Percentiles rank a stretch among this genome's conserved stretches.
These are phyloP conservation scores for Globisporangium viniferum DNA, from an alignment of 352 stramenopile species.

Conservation along the genomic window DNA sequence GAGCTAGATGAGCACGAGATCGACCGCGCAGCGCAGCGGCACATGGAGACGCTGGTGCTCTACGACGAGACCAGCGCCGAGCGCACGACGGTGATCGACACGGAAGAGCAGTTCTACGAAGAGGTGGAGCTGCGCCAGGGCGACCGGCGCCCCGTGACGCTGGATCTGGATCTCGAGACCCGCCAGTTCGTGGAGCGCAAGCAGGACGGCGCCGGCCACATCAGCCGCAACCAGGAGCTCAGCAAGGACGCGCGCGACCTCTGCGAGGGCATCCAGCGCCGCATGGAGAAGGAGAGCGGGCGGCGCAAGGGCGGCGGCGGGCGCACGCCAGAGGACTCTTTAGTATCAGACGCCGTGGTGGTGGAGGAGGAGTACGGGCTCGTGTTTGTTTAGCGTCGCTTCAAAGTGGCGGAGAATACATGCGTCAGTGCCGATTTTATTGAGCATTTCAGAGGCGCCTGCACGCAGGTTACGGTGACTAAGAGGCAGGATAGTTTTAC, in stretches of 20 bases:
- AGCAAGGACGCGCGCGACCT: conserved; percentile 50
- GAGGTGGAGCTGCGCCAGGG: conserved; percentile 12
- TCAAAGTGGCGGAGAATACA: conserved; percentile 1
- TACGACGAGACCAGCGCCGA: conserved; percentile 42
- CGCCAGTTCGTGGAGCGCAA: conserved; percentile 29
- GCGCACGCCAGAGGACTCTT: conserved; percentile 1
- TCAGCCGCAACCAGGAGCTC: conserved; percentile 54
- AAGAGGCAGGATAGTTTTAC: not conserved
- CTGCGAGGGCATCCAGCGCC: conserved; percentile 40
- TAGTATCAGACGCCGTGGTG: conserved; percentile 18
- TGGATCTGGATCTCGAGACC: conserved; percentile 50
- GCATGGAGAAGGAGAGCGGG: conserved; percentile 34
- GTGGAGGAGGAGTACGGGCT: conserved; percentile 50
- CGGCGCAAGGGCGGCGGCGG: conserved; percentile 3
- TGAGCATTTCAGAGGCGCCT: not conserved
- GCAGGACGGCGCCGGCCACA: conserved; percentile 9
- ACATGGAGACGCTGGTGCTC: conserved; percentile 56
- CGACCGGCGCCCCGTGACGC: conserved; percentile 28
- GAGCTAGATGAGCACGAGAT: conserved; percentile 31
- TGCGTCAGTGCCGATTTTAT: not conserved
- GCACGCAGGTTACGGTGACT: not conserved
- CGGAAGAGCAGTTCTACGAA: conserved; percentile 40
- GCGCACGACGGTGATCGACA: conserved; percentile 47
- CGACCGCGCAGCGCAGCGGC: conserved; percentile 33
- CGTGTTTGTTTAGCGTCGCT: conserved; percentile 37